A percentile compares a stretch with the other conserved stretches of the same genome.
Evolutionary conservation across 2,329 filamentous ascomycete genomes (phyloP).

Genomic region (Beauveria sp.): DNA sequence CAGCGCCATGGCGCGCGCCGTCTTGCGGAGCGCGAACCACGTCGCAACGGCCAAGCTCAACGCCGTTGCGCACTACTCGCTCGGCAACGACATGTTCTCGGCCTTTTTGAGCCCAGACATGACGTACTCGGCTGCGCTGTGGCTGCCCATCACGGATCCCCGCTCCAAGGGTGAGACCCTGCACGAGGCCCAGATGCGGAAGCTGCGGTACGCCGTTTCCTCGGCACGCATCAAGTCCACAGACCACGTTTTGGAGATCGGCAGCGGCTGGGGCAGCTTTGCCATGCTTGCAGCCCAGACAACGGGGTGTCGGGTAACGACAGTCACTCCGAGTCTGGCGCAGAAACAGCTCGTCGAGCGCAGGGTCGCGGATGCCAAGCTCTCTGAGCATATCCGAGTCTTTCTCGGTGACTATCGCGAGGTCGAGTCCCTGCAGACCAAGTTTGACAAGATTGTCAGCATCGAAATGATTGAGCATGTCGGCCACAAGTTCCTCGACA

Average conservation of each 20-base stretch:
- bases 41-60: constrained; percentile 54
- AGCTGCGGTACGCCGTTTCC: constrained; percentile 57
- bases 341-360: constrained; percentile 62
- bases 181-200: constrained; percentile 59
- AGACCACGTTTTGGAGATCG: constrained; percentile 68
- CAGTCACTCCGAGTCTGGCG: constrained; percentile 59
- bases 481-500: constrained; percentile 57
- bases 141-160: constrained; percentile 29
- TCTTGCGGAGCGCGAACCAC: constrained; percentile 51
- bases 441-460: constrained; percentile 64
- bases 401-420: constrained; percentile 61
- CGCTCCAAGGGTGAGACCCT: constrained; percentile 46
- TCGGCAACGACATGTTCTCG: constrained; percentile 69
- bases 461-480: constrained; percentile 76
- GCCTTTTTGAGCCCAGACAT: constrained; percentile 66
- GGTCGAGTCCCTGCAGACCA: constrained; percentile 41
- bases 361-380: constrained; percentile 54
- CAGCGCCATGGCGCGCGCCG: constrained; percentile 45
- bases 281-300: constrained; percentile 59
- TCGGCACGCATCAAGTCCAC: constrained; percentile 53
- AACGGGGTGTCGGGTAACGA: constrained; percentile 64
- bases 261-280: constrained; percentile 68
- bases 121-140: constrained; percentile 68
- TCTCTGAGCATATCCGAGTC: constrained; percentile 53
- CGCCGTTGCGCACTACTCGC: constrained; percentile 66